A percentile compares a stretch with the other conserved stretches of the same genome.
Evolutionary conservation across 208 protist genomes (phyloP).

Genomic region (Trypanosoma theileri): DNA sequence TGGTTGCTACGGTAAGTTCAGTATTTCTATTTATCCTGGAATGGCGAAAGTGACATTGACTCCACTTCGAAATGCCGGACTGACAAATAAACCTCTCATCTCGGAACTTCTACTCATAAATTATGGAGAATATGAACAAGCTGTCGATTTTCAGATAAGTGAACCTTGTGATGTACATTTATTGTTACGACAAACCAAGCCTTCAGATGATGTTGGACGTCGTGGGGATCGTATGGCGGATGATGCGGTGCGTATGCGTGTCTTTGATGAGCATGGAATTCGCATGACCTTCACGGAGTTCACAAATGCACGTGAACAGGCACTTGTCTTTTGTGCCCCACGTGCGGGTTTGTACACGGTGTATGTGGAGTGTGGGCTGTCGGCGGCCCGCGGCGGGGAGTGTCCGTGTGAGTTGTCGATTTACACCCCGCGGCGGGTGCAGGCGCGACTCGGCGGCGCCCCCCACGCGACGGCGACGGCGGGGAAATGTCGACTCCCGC

Average conservation of each 20-base stretch:
- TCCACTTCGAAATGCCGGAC: conserved; percentile 66
- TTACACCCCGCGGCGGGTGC: conserved; percentile 58
- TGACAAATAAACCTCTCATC: conserved; percentile 48
- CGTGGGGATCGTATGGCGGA: conserved; percentile 64
- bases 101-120: conserved; percentile 40
- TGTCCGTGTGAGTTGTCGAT: conserved; percentile 65
- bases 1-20: conserved; percentile 62
- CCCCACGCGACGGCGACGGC: too few relatives aligned
- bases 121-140: conserved; percentile 40
- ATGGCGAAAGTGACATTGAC: conserved; percentile 71
- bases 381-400: conserved; percentile 39
- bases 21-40: conserved; percentile 80
- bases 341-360: conserved; percentile 59
- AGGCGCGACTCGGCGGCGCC: conserved; percentile 18
- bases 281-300: conserved; percentile 45
- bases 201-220: conserved; percentile 33
- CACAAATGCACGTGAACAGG: conserved; percentile 81
- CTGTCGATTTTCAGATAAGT: conserved; percentile 69
- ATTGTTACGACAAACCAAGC: conserved; percentile 73
- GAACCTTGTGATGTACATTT: conserved; percentile 71
- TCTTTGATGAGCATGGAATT: conserved; percentile 65
- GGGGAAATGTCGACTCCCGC: too few relatives aligned
- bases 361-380: conserved; percentile 50
- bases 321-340: conserved; percentile 56
- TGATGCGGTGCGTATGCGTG: conserved; percentile 58